These are phyloP conservation scores for Pseudogymnoascus sp. DNA, from an alignment of 2,329 filamentous ascomycete genomes.

Conservation along the genomic window DNA sequence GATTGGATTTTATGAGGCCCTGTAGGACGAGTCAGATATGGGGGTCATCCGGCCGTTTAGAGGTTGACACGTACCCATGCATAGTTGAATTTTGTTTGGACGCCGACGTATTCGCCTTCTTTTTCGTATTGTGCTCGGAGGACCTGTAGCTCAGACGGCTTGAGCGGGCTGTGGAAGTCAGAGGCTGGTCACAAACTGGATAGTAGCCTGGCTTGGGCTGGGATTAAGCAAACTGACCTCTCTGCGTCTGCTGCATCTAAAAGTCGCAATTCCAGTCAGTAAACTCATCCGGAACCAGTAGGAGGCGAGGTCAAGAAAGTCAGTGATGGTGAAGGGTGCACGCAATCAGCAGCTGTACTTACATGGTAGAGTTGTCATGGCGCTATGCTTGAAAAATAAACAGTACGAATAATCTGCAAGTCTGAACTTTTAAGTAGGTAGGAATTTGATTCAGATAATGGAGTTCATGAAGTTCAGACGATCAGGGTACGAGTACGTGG, in stretches of 20 bases:
- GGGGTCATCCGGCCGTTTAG: neutral
- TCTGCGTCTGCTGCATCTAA: slow-evolving; percentile 96
- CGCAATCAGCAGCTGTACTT: slow-evolving; percentile 28
- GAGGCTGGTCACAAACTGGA: neutral
- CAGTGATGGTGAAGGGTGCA: slow-evolving; percentile 23
- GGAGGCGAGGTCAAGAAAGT: slow-evolving; percentile 17
- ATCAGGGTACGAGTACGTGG: neutral
- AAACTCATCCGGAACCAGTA: slow-evolving; percentile 23
- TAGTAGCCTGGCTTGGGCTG: neutral
- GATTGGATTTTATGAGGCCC: slow-evolving; percentile 91
- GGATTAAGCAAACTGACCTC: slow-evolving; percentile 52
- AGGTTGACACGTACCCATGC: slow-evolving; percentile 67
- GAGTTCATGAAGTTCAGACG: slow-evolving; percentile 5
- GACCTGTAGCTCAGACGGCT: slow-evolving; percentile 86
- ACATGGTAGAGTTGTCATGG: slow-evolving; percentile 29
- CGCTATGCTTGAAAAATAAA: slow-evolving; percentile 8
- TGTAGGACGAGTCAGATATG: slow-evolving; percentile 32
- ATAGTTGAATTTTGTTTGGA: slow-evolving; percentile 99
- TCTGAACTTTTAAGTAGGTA: neutral
- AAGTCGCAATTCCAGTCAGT: slow-evolving; percentile 27
- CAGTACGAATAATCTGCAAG: neutral
- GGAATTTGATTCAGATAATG: slow-evolving; percentile 9
- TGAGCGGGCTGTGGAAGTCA: slow-evolving; percentile 63
- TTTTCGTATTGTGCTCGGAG: slow-evolving; percentile 93
- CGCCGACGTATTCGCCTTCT: slow-evolving; percentile 91